Conservation (phyloP, 208 protist genomes). For the Leishmania amazonensis region DNA sequence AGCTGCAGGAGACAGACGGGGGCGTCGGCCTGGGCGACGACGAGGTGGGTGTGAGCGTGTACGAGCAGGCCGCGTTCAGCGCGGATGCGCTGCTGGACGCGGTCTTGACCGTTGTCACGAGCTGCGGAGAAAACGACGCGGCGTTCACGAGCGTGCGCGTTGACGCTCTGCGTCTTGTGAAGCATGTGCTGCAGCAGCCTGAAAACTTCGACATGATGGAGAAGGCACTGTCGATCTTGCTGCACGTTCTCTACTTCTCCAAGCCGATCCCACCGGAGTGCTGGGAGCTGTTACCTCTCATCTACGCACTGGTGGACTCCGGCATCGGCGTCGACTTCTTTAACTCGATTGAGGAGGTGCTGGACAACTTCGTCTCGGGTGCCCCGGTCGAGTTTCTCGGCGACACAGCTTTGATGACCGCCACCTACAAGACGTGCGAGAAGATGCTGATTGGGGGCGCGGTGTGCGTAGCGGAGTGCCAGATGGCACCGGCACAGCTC, state of each 20-base stretch:
- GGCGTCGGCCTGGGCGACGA: conserved; percentile 7
- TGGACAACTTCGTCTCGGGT: conserved; percentile 84
- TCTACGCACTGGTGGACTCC: conserved; percentile 69
- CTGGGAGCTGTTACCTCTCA: conserved; percentile 69
- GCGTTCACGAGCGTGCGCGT: conserved; percentile 55
- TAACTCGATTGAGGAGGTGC: conserved; percentile 71
- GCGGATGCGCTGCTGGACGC: conserved; percentile 74
- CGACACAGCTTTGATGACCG: conserved; percentile 71
- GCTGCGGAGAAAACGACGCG: conserved; percentile 50
- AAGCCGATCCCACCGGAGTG: conserved; percentile 64
- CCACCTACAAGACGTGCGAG: conserved; percentile 66
- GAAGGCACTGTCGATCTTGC: conserved; percentile 74
- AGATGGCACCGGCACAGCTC: conserved; percentile 71
- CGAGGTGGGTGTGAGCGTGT: conserved; percentile 24
- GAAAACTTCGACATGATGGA: conserved; percentile 88
- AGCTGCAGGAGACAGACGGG: conserved; percentile 40
- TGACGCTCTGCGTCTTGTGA: conserved; percentile 64
- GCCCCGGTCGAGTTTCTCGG: conserved; percentile 62
- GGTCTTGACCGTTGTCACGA: conserved; percentile 72
- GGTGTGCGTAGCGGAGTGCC: conserved; percentile 50
- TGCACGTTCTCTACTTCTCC: conserved; percentile 69
- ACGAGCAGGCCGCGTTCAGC: conserved; percentile 72
- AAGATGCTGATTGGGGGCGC: conserved; percentile 83
- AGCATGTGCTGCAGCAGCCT: conserved; percentile 57
- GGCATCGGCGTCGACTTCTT: conserved; percentile 90